These are phyloP conservation scores for Fonsecaea multimorphosa DNA, from an alignment of 2,329 filamentous ascomycete species.

Conservation along the genomic window DNA sequence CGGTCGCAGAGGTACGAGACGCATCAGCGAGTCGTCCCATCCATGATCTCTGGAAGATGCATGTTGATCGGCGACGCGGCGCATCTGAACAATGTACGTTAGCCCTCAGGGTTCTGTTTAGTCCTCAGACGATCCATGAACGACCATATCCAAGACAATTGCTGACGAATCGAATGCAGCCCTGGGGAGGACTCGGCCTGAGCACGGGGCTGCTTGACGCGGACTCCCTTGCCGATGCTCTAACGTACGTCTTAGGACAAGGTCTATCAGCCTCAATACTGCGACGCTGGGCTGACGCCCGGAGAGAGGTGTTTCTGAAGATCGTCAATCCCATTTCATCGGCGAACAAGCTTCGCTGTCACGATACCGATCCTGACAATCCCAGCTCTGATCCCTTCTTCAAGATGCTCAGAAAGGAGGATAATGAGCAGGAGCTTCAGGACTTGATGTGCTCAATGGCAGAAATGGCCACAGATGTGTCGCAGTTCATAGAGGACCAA, in stretches of 20 bases:
- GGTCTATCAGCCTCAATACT: not conserved
- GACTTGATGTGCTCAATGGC: not conserved
- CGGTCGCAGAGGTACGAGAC: not conserved
- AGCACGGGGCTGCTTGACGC: conserved; percentile 9
- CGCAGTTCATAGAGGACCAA: not conserved
- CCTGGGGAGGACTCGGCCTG: conserved; percentile 5
- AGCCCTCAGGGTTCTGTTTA: not conserved
- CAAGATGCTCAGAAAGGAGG: not conserved
- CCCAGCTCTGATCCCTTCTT: not conserved
- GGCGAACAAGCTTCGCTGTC: conserved; percentile 10
- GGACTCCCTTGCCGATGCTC: not conserved
- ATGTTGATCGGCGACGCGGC: conserved; percentile 9
- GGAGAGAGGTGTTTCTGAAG: not conserved
- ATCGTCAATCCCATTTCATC: not conserved
- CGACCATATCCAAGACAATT: not conserved
- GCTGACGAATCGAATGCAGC: not conserved
- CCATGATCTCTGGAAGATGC: not conserved
- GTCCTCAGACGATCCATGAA: not conserved
- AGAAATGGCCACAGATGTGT: not conserved
- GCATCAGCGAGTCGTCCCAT: conserved; percentile 1
- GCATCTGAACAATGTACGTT: conserved; percentile 12
- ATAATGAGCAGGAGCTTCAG: not conserved
- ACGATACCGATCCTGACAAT: not conserved
- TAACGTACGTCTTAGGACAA: not conserved
- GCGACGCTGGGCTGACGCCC: not conserved